phyloP scores from a whole-genome alignment of 306 rosid species.

The Hippophae rhamnoides region DNA sequence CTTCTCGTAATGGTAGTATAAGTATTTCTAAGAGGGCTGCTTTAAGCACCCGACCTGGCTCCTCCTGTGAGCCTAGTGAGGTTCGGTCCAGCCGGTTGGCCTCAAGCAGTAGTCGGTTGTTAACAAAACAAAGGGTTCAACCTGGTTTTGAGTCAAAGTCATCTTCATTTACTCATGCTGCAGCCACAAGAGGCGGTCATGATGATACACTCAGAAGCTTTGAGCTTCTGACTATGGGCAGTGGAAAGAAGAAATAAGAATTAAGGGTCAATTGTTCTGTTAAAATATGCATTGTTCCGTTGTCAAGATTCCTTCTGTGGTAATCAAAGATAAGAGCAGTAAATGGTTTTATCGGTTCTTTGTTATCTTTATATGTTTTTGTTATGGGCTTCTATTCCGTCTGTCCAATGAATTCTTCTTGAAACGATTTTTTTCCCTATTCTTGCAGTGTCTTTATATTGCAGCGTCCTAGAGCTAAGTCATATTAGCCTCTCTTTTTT shows the following conservation, averaged over 20 bases:
- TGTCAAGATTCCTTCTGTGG: conserved; percentile 22
- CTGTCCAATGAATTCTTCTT: conserved; percentile 33
- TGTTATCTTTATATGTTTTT: conserved; percentile 48
- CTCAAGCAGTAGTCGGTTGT: conserved; percentile 78
- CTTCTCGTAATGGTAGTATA: conserved; percentile 66
- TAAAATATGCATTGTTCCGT: conserved; percentile 22
- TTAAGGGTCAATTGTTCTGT: not conserved
- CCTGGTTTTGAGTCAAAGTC: conserved; percentile 75
- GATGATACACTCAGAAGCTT: conserved; percentile 83
- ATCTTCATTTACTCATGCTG: conserved; percentile 39
- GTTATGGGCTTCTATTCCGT: conserved; percentile 39
- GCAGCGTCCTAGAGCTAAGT: conserved; percentile 17
- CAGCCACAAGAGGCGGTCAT: conserved; percentile 57
- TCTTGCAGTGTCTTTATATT: conserved; percentile 13
- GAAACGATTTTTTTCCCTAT: conserved; percentile 22
- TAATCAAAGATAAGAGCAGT: conserved; percentile 20
- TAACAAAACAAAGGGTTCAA: conserved; percentile 71
- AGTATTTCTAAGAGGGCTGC: conserved; percentile 80
- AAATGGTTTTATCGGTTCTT: conserved; percentile 22
- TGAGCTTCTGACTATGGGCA: conserved; percentile 85
- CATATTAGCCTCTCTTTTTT: too few species aligned
- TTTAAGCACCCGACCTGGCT: conserved; percentile 74
- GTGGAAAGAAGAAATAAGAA: conserved; percentile 48
- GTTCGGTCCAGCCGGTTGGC: conserved; percentile 59
- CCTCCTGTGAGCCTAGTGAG: conserved; percentile 84